Base-by-base conservation (phyloP, 2,329 filamentous ascomycete species). In the Trichoderma atrobrunneum region DNA sequence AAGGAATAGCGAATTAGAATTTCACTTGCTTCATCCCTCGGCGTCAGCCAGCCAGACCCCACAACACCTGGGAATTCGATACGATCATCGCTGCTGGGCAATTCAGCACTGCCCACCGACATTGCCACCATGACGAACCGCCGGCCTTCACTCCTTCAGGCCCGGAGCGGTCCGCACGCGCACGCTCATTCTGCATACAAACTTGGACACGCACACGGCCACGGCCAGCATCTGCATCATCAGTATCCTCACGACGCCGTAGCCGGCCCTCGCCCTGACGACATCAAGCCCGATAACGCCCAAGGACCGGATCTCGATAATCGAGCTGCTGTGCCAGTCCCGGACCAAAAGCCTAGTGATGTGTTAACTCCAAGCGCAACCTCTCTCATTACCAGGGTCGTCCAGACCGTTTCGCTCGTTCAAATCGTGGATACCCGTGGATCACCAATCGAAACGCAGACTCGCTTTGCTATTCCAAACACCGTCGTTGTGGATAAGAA, bases 331-430 rank as follows among this genome's bases (percentile, higher is more conserved):
- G 70, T 72, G 57, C 74, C 74, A 67, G 73, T 60, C 70, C 61
- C 74, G 72, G 71, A 74, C 73, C 70, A 72, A 51, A 26, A 71
- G 24, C 48, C 67, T 14, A 70, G 63, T 54, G 34, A 75, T 64
- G 65, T 36, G 28, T 7, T 70, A 56, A 51, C 24, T n/a, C 32
- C 59, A 57, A 43, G 48, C 21, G 36, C 57, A 26, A 43, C 57
- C 1, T 67, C 77, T 30, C 79, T 82, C 76, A 79, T 87, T 76
- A 85, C 82, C 16, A 79, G 81, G 73, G 81, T 89, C 76, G 81
- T 88, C 68, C 83, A 88, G 78, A 89, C 87, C 75, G 80, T 89
- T 74, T 87, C 87, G 30, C 81, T 89, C 77, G 79, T 89, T 70
- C 84, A 88, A 75, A 76, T 86, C 73, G 83, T 88, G 74, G 86